A percentile compares a stretch with the other conserved stretches of the same genome.
phyloP scores from a whole-genome alignment of 2,329 filamentous ascomycete genomes.

The Beauveria rudraprayagi region DNA sequence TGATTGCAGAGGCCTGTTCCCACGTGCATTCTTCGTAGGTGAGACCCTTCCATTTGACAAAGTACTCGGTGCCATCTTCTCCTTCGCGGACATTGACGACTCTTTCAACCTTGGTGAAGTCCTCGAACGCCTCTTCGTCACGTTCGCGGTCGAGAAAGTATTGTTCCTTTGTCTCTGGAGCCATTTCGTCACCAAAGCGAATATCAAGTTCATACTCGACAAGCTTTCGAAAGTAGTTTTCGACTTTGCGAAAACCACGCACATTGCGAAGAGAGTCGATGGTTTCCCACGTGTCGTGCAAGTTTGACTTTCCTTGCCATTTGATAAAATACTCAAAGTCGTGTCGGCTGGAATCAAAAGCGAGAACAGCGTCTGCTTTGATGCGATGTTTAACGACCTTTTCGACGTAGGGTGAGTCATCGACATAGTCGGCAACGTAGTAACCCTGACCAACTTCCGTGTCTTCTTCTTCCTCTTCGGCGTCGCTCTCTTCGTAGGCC shows the following conservation, averaged over 20 bases:
- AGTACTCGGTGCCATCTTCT: conserved; percentile 79
- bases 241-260: conserved; percentile 78
- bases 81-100: conserved; percentile 78
- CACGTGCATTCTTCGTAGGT: conserved; percentile 93
- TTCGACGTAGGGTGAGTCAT: conserved; percentile 80
- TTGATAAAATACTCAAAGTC: conserved; percentile 93
- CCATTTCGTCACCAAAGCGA: conserved; percentile 64
- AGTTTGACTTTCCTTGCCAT: conserved; percentile 92
- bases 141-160: conserved; percentile 93
- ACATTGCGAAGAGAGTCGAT: conserved; percentile 65
- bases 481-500: conserved; percentile 58
- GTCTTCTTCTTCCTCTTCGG: conserved; percentile 57
- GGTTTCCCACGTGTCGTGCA: conserved; percentile 92
- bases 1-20: conserved; percentile 72
- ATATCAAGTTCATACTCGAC: conserved; percentile 74
- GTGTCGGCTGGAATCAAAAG: conserved; percentile 51
- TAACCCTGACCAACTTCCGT: conserved; percentile 52
- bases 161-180: conserved; percentile 82
- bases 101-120: conserved; percentile 87
- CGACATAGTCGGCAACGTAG: conserved; percentile 61
- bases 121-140: conserved; percentile 77
- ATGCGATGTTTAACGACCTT: conserved; percentile 80
- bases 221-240: conserved; percentile 87
- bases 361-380: conserved; percentile 56
- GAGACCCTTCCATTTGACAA: conserved; percentile 93